Evolutionary conservation across 2,329 filamentous ascomycete genomes (phyloP).

Genomic region (Monilinia polystroma): DNA sequence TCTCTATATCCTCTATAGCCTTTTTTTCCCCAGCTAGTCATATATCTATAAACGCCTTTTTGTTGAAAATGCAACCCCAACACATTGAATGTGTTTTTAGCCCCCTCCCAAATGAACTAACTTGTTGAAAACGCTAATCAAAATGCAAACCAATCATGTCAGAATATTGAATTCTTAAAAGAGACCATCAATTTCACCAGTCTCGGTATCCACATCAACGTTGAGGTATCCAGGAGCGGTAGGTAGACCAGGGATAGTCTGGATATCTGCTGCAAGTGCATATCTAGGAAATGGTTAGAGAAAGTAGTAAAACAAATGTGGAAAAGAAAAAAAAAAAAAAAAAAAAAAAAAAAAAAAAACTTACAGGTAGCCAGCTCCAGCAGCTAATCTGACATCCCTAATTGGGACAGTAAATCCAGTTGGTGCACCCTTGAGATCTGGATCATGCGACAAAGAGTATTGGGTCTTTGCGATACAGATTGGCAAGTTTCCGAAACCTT

Average conservation of each 20-base stretch:
- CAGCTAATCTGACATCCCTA: slow-evolving; percentile 88
- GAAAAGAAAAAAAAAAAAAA: slow-evolving; percentile 12
- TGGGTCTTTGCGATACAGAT: slow-evolving; percentile 99
- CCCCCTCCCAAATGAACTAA: slow-evolving; percentile 6
- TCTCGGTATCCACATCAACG: slow-evolving; percentile 79
- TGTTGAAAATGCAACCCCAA: slow-evolving; percentile 24
- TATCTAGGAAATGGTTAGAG: slow-evolving; percentile 57
- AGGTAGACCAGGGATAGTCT: slow-evolving; percentile 93
- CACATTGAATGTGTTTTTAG: slow-evolving; percentile 24
- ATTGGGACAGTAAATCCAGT: slow-evolving; percentile 94
- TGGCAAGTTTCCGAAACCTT: slow-evolving; percentile 88
- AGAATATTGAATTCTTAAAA: slow-evolving; percentile 58
- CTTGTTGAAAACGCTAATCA: slow-evolving; percentile 22
- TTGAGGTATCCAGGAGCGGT: slow-evolving; percentile 95
- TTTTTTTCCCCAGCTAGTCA: background rate
- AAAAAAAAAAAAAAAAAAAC: slow-evolving; percentile 39
- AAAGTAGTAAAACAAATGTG: background rate
- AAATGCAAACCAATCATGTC: slow-evolving; percentile 4
- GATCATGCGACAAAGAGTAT: slow-evolving; percentile 92
- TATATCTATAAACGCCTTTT: slow-evolving; percentile 22
- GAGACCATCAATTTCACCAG: slow-evolving; percentile 82
- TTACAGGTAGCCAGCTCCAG: slow-evolving; percentile 88
- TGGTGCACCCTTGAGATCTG: slow-evolving; percentile 89
- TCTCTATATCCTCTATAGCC: slow-evolving; percentile 11
- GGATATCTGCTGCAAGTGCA: slow-evolving; percentile 92